A percentile compares a stretch with the other conserved stretches of the same genome.
phyloP scores from a whole-genome alignment of 2,329 filamentous ascomycete species.

The Grosmannia penicillata region DNA sequence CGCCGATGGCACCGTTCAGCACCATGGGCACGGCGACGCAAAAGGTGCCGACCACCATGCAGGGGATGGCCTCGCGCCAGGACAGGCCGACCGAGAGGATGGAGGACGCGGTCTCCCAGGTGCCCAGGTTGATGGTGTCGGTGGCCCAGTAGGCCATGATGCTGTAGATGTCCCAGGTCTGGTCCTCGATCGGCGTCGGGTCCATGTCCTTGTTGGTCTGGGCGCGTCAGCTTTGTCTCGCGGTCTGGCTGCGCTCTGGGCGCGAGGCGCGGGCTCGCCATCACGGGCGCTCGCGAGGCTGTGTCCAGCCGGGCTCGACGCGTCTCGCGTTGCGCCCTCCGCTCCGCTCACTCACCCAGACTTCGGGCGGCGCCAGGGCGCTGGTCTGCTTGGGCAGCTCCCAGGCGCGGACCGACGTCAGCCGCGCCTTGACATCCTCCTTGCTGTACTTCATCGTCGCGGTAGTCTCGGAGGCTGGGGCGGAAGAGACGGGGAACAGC shows the following conservation, averaged over 20 bases:
- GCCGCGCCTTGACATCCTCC: conserved; percentile 4
- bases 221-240: neutral
- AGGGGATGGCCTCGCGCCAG: conserved; percentile 31
- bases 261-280: too few relatives aligned
- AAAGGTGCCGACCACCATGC: conserved; percentile 41
- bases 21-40: conserved; percentile 41
- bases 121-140: conserved; percentile 14
- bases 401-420: conserved; percentile 13
- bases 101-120: conserved; percentile 13
- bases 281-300: too few relatives aligned
- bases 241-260: too few relatives aligned
- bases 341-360: conserved; percentile 11
- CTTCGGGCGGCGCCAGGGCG: conserved; percentile 16
- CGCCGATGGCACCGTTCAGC: conserved; percentile 31
- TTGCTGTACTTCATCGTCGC: neutral
- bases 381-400: conserved; percentile 17
- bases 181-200: conserved; percentile 20
- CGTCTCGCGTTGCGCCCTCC: too few relatives aligned
- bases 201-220: conserved; percentile 18
- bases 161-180: conserved; percentile 18
- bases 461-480: too few relatives aligned
- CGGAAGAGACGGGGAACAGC: neutral
- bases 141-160: conserved; percentile 16
- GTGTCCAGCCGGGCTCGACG: too few relatives aligned
- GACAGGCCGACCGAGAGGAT: conserved; percentile 13